Evolutionary conservation across 768 basidiomycete genomes (phyloP).

Genomic region (Kwoniella dejecticola): DNA sequence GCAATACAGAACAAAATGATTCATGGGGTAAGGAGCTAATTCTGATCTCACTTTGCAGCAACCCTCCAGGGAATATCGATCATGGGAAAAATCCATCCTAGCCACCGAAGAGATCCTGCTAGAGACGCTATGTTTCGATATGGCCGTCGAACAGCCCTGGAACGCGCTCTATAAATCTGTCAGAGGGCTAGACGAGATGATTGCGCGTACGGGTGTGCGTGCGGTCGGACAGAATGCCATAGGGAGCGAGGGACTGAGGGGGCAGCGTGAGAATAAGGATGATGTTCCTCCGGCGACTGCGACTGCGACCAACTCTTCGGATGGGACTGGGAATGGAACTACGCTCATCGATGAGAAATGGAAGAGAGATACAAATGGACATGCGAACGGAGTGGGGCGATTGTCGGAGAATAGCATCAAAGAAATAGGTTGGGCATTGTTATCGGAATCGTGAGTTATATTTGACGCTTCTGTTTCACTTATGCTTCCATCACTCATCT

Average conservation of each 20-base stretch:
- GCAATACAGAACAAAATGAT: background rate
- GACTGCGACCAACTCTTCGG: too few relatives aligned
- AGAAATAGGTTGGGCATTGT: slow-evolving; percentile 30
- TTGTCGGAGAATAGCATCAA: slow-evolving; percentile 21
- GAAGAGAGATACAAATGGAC: slow-evolving; percentile 3
- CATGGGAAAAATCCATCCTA: slow-evolving; percentile 41
- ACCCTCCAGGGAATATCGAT: slow-evolving; percentile 28
- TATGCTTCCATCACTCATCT: background rate
- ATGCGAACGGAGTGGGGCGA: slow-evolving; percentile 18
- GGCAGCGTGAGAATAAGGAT: too few relatives aligned
- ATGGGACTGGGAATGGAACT: background rate
- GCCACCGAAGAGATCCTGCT: slow-evolving; percentile 49
- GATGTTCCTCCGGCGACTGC: too few relatives aligned
- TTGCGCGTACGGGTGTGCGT: too few relatives aligned
- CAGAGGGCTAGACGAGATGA: slow-evolving; percentile 22
- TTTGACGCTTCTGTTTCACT: background rate
- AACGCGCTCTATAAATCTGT: slow-evolving; percentile 8
- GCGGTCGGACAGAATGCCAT: too few relatives aligned
- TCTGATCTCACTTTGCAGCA: background rate
- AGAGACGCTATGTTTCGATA: slow-evolving; percentile 53
- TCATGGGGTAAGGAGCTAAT: background rate
- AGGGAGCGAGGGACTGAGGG: too few relatives aligned
- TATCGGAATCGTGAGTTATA: slow-evolving; percentile 38
- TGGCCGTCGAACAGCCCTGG: slow-evolving; percentile 44
- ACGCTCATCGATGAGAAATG: background rate